These are phyloP conservation scores for Filobasidium wieringae DNA, from an alignment of 768 basidiomycete species.

Conservation along the genomic window DNA sequence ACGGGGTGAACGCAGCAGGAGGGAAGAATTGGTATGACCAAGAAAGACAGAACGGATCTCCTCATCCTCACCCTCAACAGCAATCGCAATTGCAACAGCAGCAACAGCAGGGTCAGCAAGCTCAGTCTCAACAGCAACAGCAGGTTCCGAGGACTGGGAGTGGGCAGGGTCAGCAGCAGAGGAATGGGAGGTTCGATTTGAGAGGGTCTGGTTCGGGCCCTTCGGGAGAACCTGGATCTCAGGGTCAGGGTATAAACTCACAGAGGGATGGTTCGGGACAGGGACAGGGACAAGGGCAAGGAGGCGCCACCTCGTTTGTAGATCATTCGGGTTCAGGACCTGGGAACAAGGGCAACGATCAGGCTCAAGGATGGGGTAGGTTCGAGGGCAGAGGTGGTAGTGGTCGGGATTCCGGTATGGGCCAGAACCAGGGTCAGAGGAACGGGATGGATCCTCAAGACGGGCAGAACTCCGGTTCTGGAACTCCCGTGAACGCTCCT, in stretches of 20 bases:
- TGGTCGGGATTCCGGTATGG: neutral
- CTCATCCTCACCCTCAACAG: neutral
- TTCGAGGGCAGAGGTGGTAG: neutral
- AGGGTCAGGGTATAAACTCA: neutral
- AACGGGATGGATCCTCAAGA: too few relatives aligned
- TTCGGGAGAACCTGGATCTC: neutral
- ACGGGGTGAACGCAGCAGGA: neutral
- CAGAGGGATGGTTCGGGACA: neutral
- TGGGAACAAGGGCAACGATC: neutral
- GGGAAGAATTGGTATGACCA: too few relatives aligned
- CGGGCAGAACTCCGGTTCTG: too few relatives aligned
- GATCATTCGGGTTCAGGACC: too few relatives aligned
- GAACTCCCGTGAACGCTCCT: too few relatives aligned
- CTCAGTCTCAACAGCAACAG: neutral
- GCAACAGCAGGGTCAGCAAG: neutral
- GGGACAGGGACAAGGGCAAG: neutral
- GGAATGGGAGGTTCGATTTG: neutral
- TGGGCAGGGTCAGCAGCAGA: neutral
- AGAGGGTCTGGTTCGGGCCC: neutral
- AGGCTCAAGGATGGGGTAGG: neutral
- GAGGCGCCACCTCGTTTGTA: too few relatives aligned
- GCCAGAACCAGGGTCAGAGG: neutral
- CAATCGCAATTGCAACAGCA: slow-evolving; percentile 5
- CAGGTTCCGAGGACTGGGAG: neutral
- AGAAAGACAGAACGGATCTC: neutral